Base-by-base conservation (phyloP, 2,329 filamentous ascomycete species). In the Aspergillus sp. region DNA sequence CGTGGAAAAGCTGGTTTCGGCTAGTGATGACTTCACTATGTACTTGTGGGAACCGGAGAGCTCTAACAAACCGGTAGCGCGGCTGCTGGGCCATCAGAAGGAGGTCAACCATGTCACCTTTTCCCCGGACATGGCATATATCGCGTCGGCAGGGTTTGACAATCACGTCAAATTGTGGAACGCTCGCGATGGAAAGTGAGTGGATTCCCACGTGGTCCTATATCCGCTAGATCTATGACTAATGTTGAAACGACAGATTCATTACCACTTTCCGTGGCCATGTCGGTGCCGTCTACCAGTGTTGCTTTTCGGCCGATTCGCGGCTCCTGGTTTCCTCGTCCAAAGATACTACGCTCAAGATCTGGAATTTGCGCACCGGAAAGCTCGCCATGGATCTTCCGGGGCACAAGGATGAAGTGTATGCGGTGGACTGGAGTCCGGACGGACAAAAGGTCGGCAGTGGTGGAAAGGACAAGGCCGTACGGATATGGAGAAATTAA, bases 101-200 rank as follows among this genome's bases (percentile, higher is more conserved):
- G 91, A 94, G 72, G 93, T 98, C 67, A 97, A 98, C 75, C 91
- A 97, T 73, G 93, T 98, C 52, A 90, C 89, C 0, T 98, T 98
- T 77, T 96, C 92, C 0, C 92, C 94, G 0, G 93, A 98, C 71
- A 94, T 92, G 36, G 83, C 86, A 9, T 84, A 94, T 59, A 92
- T 99, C 68, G 95, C 95, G 9, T 96, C 90, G 42, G 88, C 91
- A 9, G 89, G 89, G 4, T 99, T 94, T 80, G 95, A 99, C 75
- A 99, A 98, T 73, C 91, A 94, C 69, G 92, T 94, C 67, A 96
- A 96, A 78, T 78, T 97, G 26, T 98, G 93, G 93, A 91, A 88
- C 66, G 90, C 89, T 2, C 83, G 85, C 72, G 90, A 88, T 64
- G 87, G 85, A 62, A 85, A 83, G 70, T 80, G 64, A 70, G 76